A percentile compares a stretch with the other conserved stretches of the same genome.
Evolutionary conservation across 2,329 filamentous ascomycete species (phyloP).

Genomic region (Ophiostoma novo-ulmi): DNA sequence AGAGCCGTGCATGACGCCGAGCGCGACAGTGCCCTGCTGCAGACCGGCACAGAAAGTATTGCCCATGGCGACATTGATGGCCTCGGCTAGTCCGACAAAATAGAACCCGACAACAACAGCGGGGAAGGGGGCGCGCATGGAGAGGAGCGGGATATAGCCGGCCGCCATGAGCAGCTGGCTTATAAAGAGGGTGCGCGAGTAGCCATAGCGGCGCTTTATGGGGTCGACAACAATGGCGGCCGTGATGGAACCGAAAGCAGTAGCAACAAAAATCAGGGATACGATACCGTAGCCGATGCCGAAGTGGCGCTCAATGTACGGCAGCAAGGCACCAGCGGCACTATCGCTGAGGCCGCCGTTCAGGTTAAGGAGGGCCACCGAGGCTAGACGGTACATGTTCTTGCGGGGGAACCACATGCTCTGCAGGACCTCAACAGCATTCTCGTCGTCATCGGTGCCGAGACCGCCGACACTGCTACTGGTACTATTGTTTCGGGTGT

Average conservation of each 20-base stretch:
- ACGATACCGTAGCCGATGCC: constrained; percentile 71
- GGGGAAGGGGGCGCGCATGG: constrained; percentile 62
- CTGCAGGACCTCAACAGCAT: constrained; percentile 46
- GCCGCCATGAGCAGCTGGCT: constrained; percentile 52
- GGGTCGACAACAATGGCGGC: constrained; percentile 65
- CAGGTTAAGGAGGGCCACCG: constrained; percentile 61
- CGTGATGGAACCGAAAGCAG: constrained; percentile 69
- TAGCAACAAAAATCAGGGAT: constrained; percentile 75
- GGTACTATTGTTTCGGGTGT: background rate
- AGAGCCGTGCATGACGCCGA: constrained; percentile 61
- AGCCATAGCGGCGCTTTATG: constrained; percentile 58
- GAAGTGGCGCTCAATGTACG: constrained; percentile 73
- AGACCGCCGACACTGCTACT: background rate
- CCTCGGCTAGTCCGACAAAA: constrained; percentile 56
- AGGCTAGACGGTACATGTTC: constrained; percentile 65
- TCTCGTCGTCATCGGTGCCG: constrained; percentile 27
- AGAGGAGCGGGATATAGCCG: constrained; percentile 61
- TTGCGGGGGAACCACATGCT: constrained; percentile 57
- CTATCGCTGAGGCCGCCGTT: constrained; percentile 69
- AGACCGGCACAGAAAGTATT: constrained; percentile 45
- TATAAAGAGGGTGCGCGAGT: constrained; percentile 58
- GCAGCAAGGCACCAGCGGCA: constrained; percentile 71
- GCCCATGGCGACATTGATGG: constrained; percentile 51
- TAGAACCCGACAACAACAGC: constrained; percentile 64
- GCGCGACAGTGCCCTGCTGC: constrained; percentile 48